phyloP scores from a whole-genome alignment of 225 moss, liverwort and hornwort genomes.

The Physcomitrellopsis africana region DNA sequence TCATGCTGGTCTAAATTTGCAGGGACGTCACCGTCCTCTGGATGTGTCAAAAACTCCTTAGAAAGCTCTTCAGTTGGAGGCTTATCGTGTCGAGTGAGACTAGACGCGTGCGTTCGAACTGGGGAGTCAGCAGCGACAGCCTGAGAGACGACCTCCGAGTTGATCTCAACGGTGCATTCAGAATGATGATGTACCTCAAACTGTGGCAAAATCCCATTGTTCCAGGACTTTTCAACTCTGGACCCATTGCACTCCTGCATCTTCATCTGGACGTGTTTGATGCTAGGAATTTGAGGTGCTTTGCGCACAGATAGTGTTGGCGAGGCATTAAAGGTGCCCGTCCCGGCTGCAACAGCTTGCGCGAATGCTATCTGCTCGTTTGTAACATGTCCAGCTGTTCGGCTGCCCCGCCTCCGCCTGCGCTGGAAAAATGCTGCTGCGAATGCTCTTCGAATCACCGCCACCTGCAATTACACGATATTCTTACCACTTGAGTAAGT shows the following conservation, averaged over 20 bases:
- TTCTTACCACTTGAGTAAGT: neutral
- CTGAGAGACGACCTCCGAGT: neutral
- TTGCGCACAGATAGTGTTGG: slow-evolving; percentile 45
- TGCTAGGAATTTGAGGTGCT: slow-evolving; percentile 30
- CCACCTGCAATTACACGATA: slow-evolving; percentile 39
- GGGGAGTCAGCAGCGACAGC: neutral
- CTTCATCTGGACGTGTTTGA: slow-evolving; percentile 48
- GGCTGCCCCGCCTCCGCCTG: slow-evolving; percentile 52
- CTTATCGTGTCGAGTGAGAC: neutral
- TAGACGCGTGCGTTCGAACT: neutral
- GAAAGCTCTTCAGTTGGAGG: slow-evolving; percentile 4
- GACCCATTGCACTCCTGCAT: slow-evolving; percentile 30
- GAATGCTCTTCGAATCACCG: slow-evolving; percentile 63
- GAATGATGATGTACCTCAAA: slow-evolving; percentile 15
- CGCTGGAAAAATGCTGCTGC: slow-evolving; percentile 66
- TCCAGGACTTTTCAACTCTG: slow-evolving; percentile 33
- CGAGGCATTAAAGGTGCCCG: slow-evolving; percentile 29
- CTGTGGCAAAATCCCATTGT: slow-evolving; percentile 36
- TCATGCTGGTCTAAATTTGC: neutral
- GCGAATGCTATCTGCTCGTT: slow-evolving; percentile 33
- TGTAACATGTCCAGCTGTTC: slow-evolving; percentile 26
- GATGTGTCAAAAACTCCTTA: slow-evolving; percentile 6
- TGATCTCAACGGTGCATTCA: slow-evolving; percentile 5
- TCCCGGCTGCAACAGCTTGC: slow-evolving; percentile 33
- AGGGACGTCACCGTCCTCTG: slow-evolving; percentile 8